These are phyloP conservation scores for Talaromyces trachyspermus DNA, from an alignment of 495 filamentous ascomycete genomes.

Conservation along the genomic window DNA sequence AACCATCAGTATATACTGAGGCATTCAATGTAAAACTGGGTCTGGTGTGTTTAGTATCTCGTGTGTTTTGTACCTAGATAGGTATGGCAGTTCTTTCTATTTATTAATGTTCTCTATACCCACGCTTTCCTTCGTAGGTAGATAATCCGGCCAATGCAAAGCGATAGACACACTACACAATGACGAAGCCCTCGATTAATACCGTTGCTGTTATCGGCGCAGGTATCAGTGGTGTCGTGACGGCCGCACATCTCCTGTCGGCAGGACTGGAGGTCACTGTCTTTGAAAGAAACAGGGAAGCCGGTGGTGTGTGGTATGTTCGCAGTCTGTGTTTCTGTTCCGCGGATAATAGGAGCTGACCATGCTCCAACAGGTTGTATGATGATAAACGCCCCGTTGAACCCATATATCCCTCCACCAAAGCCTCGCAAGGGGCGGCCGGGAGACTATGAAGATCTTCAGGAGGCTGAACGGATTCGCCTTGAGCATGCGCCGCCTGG, in stretches of 20 bases:
- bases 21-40: no score
- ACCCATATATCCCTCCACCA: constrained; percentile 46
- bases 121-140: no score
- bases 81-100: no score
- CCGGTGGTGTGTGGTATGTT: constrained; percentile 58
- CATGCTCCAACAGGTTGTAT: constrained; percentile 38
- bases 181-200: constrained; percentile 10
- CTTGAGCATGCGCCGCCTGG: constrained; percentile 46
- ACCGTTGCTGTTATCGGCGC: constrained; percentile 62
- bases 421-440: constrained; percentile 31
- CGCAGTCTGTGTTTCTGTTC: neutral
- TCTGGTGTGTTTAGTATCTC: no score
- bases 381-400: constrained; percentile 52
- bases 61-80: no score
- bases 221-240: constrained; percentile 59
- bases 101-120: no score
- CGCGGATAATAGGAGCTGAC: neutral
- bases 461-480: constrained; percentile 16
- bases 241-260: constrained; percentile 53
- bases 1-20: no score
- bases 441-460: constrained; percentile 14
- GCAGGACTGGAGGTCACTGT: constrained; percentile 54
- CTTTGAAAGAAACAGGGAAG: constrained; percentile 51
- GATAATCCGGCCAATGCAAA: neutral
- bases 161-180: neutral